These are phyloP conservation scores for Backusella macrospora DNA, from an alignment of 192 early-diverging fungal species.

Conservation along the genomic window DNA sequence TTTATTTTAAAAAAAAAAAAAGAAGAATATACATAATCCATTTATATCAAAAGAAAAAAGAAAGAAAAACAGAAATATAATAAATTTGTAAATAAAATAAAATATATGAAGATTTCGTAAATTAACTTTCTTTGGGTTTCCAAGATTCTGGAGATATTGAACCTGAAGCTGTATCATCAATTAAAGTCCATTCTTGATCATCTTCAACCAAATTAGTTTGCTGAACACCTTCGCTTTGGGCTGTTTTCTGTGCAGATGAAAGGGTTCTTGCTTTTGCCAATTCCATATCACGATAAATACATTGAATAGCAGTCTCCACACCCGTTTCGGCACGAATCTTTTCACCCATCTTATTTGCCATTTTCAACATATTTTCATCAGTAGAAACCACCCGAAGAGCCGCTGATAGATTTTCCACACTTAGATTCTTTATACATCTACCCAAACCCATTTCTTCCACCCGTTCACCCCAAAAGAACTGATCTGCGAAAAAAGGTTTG, in stretches of 20 bases:
- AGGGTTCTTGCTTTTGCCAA: conserved; percentile 48
- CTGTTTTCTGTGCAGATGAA: conserved; percentile 26
- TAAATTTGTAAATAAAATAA: conserved; percentile 1
- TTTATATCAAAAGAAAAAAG: background rate
- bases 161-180: conserved; percentile 20
- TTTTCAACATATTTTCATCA: conserved; percentile 56
- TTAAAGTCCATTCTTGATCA: conserved; percentile 38
- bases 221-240: background rate
- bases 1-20: background rate
- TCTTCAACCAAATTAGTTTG: conserved; percentile 6
- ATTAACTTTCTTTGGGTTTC: conserved; percentile 9
- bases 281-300: conserved; percentile 65
- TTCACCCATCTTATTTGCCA: conserved; percentile 50
- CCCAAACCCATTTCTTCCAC: conserved; percentile 68
- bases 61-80: background rate
- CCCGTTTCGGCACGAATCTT: conserved; percentile 65
- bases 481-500: conserved; percentile 73
- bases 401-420: conserved; percentile 50
- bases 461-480: conserved; percentile 74
- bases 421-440: conserved; percentile 58
- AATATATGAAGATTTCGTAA: background rate
- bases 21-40: background rate
- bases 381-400: conserved; percentile 56
- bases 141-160: conserved; percentile 23
- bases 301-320: conserved; percentile 56